Base-by-base conservation (phyloP, 306 rosid species). In the Bauhinia variegata region DNA sequence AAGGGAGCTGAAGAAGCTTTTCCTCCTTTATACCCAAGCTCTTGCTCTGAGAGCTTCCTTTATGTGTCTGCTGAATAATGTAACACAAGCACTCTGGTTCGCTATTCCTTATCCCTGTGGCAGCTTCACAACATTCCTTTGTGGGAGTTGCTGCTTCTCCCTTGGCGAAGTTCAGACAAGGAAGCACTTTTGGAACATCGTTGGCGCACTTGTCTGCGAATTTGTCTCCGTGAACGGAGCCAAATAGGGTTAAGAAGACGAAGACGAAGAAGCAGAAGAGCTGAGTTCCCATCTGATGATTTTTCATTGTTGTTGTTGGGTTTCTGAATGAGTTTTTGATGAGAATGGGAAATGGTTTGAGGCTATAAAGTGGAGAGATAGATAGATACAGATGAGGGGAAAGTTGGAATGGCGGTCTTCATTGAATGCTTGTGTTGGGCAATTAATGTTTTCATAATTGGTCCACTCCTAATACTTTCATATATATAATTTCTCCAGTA, bases 11-110 rank as follows among this genome's bases (percentile, higher is more conserved):
- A 67, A 90, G 87, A 14, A 95, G 68, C 86, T 42, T 90, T 1
- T 47, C 50, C 44, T 90, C 89, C 49, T 79, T 84, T 61, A 95
- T 73, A 5, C 96, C 97, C 70, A 88, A 2, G 18, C 6, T 43
- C 78, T 88, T 88, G 11, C 84, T 69, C 79, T 79, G 7, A 0
- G 54, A 43, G 47, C 67, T 80, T 2, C 99, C 99, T 7, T 39
- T 68, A 16, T 82, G 91, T 0, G 85, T 83, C 63, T 86, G 85
- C 64, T 83, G 85, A 8, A 95, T 88, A 1, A 95, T 42, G 70
- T 16, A 90, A 31, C 99, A 95, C 63, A 95, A 42, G 30, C 99
- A 95, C 82, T 83, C 86, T 0, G 99, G 99, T 2, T 54, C 51
- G 0, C 32, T 82, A 1, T 82, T 81, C 48, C 47, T 90, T 8